Base-by-base conservation (phyloP, 805 yeast genomes). In the Yarrowia osloensis region DNA sequence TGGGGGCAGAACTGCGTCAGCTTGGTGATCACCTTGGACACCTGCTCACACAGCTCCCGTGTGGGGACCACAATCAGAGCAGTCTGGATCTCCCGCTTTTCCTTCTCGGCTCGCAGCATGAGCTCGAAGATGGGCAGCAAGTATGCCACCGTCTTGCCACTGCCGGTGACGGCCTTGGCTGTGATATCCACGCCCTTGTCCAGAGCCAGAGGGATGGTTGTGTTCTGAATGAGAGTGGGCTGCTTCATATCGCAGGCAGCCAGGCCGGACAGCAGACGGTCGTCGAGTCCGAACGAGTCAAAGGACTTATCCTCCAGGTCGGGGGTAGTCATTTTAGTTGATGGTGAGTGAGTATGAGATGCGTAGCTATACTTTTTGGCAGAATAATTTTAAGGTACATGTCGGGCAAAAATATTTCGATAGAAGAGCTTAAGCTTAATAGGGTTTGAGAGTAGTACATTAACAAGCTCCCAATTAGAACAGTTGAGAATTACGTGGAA, bases 121-220 rank as follows among this genome's bases (percentile, higher is more conserved):
- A 86, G 83, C 76, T 95, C 96, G 46, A 95, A 77, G 19, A 95
- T 88, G 7, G 99, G 99, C 59, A 94, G 84, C 70, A 88, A 78
- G 75, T 94, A 94, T 1, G 98, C 96, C 12, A 91, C 90, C 0
- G 98, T 94, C 77, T 94, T 94, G 70, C 98, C 98, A 9, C 97
- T 89, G 4, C 99, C 99, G 0, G 99, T 94, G 28, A 91, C 86
- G 7, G 98, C 97, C 75, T 90, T 88, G 42, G 98, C 98, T 55
- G 94, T 88, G 70, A 94, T 89, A 76, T 94, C 98, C 79, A 92
- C 88, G 74, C 88, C 90, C 71, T 94, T 95, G 70, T 91, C 89
- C 65, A 95, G 78, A 0, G 99, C 97, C 61, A 95, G 79, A 49
- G 96, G 97, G 68, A 95, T 91, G n/a, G 97, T 89, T 74, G 87